These are phyloP conservation scores for Cetradonia linearis DNA, from an alignment of 495 filamentous ascomycete genomes.

Conservation along the genomic window DNA sequence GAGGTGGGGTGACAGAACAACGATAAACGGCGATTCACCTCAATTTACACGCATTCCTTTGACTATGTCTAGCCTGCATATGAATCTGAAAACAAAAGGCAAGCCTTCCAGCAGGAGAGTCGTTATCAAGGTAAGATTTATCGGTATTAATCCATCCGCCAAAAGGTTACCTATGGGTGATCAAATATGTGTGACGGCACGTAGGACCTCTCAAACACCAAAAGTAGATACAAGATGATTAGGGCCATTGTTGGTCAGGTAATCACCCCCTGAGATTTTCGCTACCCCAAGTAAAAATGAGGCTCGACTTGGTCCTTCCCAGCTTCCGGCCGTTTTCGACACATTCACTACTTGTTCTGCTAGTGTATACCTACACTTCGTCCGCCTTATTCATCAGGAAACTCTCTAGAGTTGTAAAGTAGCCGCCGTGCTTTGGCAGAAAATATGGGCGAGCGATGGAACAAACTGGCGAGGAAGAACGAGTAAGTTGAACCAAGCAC, in stretches of 20 bases:
- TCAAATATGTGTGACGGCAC: too few relatives aligned
- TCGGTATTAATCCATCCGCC: neutral
- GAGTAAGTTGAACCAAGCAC: neutral
- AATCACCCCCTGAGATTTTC: neutral
- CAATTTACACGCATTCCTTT: neutral
- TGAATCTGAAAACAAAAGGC: neutral
- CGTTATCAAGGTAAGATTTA: neutral
- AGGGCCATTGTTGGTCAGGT: neutral
- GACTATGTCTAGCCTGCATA: neutral
- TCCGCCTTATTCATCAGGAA: neutral
- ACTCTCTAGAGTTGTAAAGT: too few relatives aligned
- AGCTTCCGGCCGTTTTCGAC: neutral
- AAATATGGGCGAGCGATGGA: neutral
- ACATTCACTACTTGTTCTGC: neutral
- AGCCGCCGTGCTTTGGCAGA: too few relatives aligned
- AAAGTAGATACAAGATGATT: neutral
- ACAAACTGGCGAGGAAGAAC: neutral
- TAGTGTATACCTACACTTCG: neutral
- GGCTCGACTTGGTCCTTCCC: neutral
- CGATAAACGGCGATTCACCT: neutral
- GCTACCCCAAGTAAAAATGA: neutral
- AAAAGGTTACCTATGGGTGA: neutral
- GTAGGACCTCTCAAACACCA: neutral
- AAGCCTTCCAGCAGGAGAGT: neutral
- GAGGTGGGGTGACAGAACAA: neutral